Percentiles rank a stretch among this genome's conserved stretches.
Conservation (phyloP, 495 filamentous ascomycete genomes). For the Penicillium malachiteum region DNA sequence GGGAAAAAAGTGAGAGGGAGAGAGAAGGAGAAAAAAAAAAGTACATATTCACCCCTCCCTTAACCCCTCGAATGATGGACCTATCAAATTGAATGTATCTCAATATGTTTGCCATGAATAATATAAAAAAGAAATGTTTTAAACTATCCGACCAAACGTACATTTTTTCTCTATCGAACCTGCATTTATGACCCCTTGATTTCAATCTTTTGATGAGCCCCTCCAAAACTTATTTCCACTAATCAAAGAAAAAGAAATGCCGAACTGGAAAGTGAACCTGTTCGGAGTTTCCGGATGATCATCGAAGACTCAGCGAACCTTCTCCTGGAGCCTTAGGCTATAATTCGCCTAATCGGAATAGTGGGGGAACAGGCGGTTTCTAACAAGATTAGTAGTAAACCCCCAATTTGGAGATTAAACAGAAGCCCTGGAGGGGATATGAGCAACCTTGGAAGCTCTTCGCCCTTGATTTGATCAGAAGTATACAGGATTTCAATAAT, state of each 20-base stretch:
- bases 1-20: neutral
- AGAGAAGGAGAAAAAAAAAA: neutral
- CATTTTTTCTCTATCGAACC: neutral
- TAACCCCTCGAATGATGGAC: conserved; percentile 1
- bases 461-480: conserved; percentile 5
- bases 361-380: conserved; percentile 19
- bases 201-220: neutral
- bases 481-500: neutral
- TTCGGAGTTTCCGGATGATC: conserved; percentile 20
- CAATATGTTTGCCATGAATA: neutral
- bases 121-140: neutral
- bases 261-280: neutral
- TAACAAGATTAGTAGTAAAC: neutral
- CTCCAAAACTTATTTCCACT: too few relatives aligned
- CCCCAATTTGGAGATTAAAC: neutral
- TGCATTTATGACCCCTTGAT: neutral
- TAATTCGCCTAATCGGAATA: conserved; percentile 9
- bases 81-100: neutral
- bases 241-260: neutral
- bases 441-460: neutral
- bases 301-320: conserved; percentile 19
- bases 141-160: too few relatives aligned
- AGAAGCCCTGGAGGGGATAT: neutral
- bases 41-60: neutral
- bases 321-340: conserved; percentile 7